A percentile compares a stretch with the other conserved stretches of the same genome.
Evolutionary conservation across 768 basidiomycete species (phyloP).

Genomic region (Lyophyllum decastes): DNA sequence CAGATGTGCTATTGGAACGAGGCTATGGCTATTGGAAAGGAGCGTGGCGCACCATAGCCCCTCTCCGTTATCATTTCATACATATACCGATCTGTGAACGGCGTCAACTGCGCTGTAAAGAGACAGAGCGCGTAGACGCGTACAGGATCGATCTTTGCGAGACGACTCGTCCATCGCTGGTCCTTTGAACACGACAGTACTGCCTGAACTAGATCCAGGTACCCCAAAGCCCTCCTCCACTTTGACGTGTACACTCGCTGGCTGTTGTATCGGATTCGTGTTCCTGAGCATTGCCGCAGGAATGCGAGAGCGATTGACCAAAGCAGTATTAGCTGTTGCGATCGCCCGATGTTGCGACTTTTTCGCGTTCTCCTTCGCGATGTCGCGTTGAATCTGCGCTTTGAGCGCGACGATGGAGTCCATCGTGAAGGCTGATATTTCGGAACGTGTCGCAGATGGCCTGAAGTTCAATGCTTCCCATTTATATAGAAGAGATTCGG

Average conservation of each 20-base stretch:
- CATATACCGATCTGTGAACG: constrained; percentile 80
- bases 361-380: constrained; percentile 33
- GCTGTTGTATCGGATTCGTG: constrained; percentile 11
- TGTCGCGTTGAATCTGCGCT: constrained; percentile 49
- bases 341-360: constrained; percentile 32
- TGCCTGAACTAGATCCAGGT: constrained; percentile 25
- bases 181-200: constrained; percentile 38
- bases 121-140: constrained; percentile 27
- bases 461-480: constrained; percentile 61
- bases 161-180: constrained; percentile 37
- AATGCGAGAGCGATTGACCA: constrained; percentile 37
- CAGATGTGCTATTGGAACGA: not conserved
- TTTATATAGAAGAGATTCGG: constrained; percentile 62
- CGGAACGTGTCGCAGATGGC: constrained; percentile 33
- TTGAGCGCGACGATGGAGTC: constrained; percentile 52
- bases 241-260: constrained; percentile 31
- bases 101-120: not conserved
- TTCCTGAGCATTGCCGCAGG: constrained; percentile 27
- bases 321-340: constrained; percentile 24
- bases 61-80: constrained; percentile 87
- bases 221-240: constrained; percentile 32
- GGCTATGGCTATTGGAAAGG: not conserved
- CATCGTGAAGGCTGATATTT: constrained; percentile 40
- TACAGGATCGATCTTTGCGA: constrained; percentile 57
- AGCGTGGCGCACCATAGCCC: constrained; percentile 62